A percentile compares a stretch with the other conserved stretches of the same genome.
phyloP scores from a whole-genome alignment of 805 yeast species.

The Candida golubevii region DNA sequence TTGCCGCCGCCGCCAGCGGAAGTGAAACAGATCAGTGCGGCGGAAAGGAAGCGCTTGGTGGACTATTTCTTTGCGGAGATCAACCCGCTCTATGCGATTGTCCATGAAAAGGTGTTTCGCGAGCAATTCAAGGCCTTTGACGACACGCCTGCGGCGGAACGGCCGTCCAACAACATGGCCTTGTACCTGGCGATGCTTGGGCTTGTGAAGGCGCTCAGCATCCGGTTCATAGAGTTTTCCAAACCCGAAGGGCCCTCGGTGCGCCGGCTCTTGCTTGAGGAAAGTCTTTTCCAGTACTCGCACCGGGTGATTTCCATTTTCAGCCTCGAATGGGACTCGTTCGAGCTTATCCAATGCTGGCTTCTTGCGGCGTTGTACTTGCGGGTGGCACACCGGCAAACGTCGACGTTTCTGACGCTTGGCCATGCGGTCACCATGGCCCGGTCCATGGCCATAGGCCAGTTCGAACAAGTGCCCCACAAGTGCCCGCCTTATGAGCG shows the following conservation, averaged over 20 bases:
- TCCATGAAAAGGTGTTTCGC: slow-evolving; percentile 51
- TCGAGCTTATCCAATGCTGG: slow-evolving; percentile 50
- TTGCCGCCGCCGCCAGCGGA: slow-evolving; percentile 37
- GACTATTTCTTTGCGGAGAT: slow-evolving; percentile 44
- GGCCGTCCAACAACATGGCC: slow-evolving; percentile 34
- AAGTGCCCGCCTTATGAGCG: slow-evolving; percentile 34
- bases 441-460: slow-evolving; percentile 42
- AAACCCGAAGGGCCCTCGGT: slow-evolving; percentile 18
- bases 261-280: slow-evolving; percentile 34
- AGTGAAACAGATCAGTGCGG: slow-evolving; percentile 6
- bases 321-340: slow-evolving; percentile 49
- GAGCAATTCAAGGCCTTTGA: slow-evolving; percentile 40
- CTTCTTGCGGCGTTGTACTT: slow-evolving; percentile 41
- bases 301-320: slow-evolving; percentile 35
- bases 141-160: slow-evolving; percentile 8
- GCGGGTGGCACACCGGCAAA: slow-evolving; percentile 42
- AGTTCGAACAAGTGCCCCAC: slow-evolving; percentile 22
- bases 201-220: slow-evolving; percentile 45
- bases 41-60: slow-evolving; percentile 19
- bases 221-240: slow-evolving; percentile 47
- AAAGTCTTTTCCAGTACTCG: slow-evolving; percentile 37
- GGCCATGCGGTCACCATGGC: slow-evolving; percentile 41
- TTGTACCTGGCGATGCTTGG: slow-evolving; percentile 50
- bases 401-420: slow-evolving; percentile 38
- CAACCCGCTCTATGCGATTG: slow-evolving; percentile 49